Base-by-base conservation (phyloP, 106 monocot genomes). In the Allium fistulosum region DNA sequence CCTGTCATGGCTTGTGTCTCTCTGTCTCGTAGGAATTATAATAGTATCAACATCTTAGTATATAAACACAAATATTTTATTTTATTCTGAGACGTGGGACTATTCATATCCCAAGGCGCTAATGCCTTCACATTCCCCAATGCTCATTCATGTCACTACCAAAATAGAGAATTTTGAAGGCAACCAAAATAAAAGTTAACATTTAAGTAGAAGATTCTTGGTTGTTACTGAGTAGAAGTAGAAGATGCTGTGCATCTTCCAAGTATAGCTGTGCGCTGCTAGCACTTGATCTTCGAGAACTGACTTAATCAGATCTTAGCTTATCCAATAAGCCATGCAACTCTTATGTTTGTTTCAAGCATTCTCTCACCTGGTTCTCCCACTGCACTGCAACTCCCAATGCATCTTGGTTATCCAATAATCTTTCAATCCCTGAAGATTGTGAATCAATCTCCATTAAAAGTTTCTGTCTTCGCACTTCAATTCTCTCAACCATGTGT, bases 401-500 rank as follows among this genome's bases (percentile, higher is more conserved):
- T 18, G 61, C 68, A 61, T 75, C 75, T 46, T 75, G 68, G 26
- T 75, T 59, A 46, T 75, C 75, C 45, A 75, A 75, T 49, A 75
- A 49, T 45, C 75, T 68, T 75, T 75, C 75, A 53, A 75, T 75
- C 68, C 68, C 75, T 67, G 68, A 68, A 68, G 75, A 75, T 50
- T 75, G 75, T 18, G 75, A 75, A 9, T 97, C 96, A 77, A 97
- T 87, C 96, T 97, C 96, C 73, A 80, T 70, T 12, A 97, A 79
- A 27, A 97, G 80, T 57, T 88, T 97, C 56, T 92, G 92, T 26
- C 96, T 75, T 71, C 96, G 77, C 52, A 69, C 82, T 80, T 97
- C 96, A 71, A 97, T 88, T 79, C 82, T 89, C 76, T 97, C 92
- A 71, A 97, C 79, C 96, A 92, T 97, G 22, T 89, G 17, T 68